Evolutionary conservation across 805 yeast genomes (phyloP).

Genomic region (Schwanniomyces occidentalis): DNA sequence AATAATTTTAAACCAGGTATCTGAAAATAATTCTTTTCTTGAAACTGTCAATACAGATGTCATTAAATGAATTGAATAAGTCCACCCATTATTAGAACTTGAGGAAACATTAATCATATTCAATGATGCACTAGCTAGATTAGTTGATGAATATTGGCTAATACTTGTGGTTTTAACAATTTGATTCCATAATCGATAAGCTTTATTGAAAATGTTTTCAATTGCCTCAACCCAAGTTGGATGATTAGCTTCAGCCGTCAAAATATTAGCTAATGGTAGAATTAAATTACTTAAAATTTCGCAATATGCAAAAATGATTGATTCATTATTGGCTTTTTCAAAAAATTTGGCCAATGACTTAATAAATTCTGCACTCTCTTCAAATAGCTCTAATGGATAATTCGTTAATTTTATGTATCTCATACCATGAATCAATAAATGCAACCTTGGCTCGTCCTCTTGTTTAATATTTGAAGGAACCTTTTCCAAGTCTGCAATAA

Average conservation of each 20-base stretch:
- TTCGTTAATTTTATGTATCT: constrained; percentile 74
- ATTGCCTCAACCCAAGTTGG: constrained; percentile 93
- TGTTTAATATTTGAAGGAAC: constrained; percentile 47
- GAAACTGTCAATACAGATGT: constrained; percentile 79
- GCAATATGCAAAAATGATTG: constrained; percentile 74
- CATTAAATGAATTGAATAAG: constrained; percentile 61
- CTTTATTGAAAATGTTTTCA: constrained; percentile 54
- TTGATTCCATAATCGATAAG: constrained; percentile 47
- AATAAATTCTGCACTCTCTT: constrained; percentile 89
- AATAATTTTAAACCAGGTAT: constrained; percentile 68
- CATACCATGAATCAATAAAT: constrained; percentile 88
- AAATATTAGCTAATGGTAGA: constrained; percentile 76
- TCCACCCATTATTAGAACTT: constrained; percentile 50
- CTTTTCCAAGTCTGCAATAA: constrained; percentile 89
- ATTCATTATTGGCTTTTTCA: constrained; percentile 59
- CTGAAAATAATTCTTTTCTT: constrained; percentile 70
- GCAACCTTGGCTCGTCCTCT: constrained; percentile 53
- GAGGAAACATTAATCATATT: neutral
- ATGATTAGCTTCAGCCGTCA: constrained; percentile 94
- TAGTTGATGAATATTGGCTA: neutral
- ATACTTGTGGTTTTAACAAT: constrained; percentile 14
- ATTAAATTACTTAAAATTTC: constrained; percentile 77
- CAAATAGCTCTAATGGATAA: constrained; percentile 86
- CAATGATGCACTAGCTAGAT: neutral
- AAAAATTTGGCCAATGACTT: constrained; percentile 86